phyloP scores from a whole-genome alignment of 345 rosid species.

The Syzygium aromaticum region DNA sequence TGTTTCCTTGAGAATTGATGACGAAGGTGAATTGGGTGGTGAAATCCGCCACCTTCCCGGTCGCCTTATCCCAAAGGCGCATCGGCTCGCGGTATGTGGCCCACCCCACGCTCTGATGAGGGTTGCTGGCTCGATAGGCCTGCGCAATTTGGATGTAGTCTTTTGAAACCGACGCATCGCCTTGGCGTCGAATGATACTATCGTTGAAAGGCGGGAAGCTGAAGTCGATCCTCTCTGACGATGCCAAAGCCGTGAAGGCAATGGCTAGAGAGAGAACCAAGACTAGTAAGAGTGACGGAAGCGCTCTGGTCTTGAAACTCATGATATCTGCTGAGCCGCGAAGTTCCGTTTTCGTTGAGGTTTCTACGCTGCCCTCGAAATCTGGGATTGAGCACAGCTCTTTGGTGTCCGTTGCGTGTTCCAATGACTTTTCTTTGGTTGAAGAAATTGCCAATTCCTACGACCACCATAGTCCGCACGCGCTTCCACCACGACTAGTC shows the following conservation, averaged over 20 bases:
- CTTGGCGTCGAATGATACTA: neutral
- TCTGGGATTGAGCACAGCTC: neutral
- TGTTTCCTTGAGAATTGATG: neutral
- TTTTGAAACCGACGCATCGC: neutral
- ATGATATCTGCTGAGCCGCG: neutral
- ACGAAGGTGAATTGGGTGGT: slow-evolving; percentile 8
- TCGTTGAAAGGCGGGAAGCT: neutral
- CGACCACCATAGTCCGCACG: neutral
- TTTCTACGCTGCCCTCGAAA: too few relatives aligned
- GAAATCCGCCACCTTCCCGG: neutral
- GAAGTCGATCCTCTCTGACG: neutral
- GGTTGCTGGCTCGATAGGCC: neutral
- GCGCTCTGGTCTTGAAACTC: neutral
- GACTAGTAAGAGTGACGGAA: neutral
- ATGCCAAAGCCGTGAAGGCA: neutral
- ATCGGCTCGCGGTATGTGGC: neutral
- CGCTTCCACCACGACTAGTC: neutral
- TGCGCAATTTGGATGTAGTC: neutral
- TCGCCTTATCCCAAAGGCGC: neutral
- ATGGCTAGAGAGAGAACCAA: neutral
- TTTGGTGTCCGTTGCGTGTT: neutral
- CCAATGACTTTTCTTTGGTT: too few relatives aligned
- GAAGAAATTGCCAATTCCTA: neutral
- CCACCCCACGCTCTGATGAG: neutral
- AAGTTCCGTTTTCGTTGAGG: neutral